Conservation (phyloP, 768 basidiomycete species). For the Amanita thiersii region DNA sequence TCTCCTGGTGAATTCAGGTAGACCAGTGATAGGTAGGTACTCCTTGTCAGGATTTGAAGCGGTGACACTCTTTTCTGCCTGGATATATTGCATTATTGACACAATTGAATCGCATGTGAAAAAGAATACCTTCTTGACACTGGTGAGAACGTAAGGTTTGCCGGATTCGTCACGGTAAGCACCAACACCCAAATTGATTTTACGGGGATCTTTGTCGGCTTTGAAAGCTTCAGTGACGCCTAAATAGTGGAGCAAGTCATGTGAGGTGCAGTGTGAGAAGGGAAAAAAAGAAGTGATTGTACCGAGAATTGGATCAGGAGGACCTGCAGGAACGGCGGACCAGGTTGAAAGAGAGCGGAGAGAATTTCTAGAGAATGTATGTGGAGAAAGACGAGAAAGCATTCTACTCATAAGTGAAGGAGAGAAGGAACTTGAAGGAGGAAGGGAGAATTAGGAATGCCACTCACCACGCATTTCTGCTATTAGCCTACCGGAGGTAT, state of each 20-base stretch:
- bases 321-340: conserved; percentile 78
- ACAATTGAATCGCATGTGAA: neutral
- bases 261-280: conserved; percentile 3
- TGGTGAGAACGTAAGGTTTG: conserved; percentile 88
- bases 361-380: conserved; percentile 25
- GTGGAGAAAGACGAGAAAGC: conserved; percentile 44
- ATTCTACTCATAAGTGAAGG: too few relatives aligned
- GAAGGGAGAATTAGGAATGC: conserved; percentile 16
- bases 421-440: conserved; percentile 22
- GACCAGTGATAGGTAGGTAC: conserved; percentile 93
- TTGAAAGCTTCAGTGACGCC: conserved; percentile 95
- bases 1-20: conserved; percentile 74
- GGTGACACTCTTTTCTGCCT: conserved; percentile 74
- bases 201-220: conserved; percentile 84
- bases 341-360: conserved; percentile 60
- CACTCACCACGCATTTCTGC: conserved; percentile 2
- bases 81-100: conserved; percentile 10
- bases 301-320: conserved; percentile 93
- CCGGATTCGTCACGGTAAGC: conserved; percentile 92
- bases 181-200: conserved; percentile 98
- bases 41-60: conserved; percentile 79
- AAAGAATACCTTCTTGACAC: conserved; percentile 69
- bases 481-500: too few relatives aligned
- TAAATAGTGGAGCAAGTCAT: conserved; percentile 20
- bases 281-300: conserved; percentile 12